phyloP scores from a whole-genome alignment of 2,329 filamentous ascomycete species.

The Hymenoscyphus albidus region DNA sequence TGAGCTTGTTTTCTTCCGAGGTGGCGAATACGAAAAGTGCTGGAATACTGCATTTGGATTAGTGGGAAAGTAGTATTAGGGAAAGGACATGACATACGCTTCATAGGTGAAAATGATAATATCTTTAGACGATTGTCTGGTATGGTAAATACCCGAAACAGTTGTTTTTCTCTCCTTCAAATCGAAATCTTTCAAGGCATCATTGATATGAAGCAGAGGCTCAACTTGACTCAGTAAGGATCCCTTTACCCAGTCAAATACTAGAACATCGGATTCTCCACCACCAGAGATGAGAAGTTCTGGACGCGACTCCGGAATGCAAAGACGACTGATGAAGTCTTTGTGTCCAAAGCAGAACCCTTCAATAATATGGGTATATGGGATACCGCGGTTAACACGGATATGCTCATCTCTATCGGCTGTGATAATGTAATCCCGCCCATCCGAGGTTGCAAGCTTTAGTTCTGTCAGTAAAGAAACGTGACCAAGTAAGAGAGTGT shows the following conservation, averaged over 20 bases:
- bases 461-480: slow-evolving; percentile 91
- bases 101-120: slow-evolving; percentile 53
- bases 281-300: slow-evolving; percentile 79
- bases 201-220: slow-evolving; percentile 46
- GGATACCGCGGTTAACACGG: slow-evolving; percentile 74
- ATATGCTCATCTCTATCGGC: slow-evolving; percentile 79
- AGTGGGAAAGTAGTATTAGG: slow-evolving; percentile 17
- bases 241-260: slow-evolving; percentile 71
- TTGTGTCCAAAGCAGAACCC: slow-evolving; percentile 83
- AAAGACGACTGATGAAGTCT: slow-evolving; percentile 77
- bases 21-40: slow-evolving; percentile 66
- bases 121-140: slow-evolving; percentile 31
- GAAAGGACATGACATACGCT: slow-evolving; percentile 44
- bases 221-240: slow-evolving; percentile 51
- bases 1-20: slow-evolving; percentile 45
- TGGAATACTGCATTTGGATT: slow-evolving; percentile 44
- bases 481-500: slow-evolving; percentile 80
- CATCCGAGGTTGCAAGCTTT: slow-evolving; percentile 50
- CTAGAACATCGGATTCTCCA: slow-evolving; percentile 71
- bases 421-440: slow-evolving; percentile 59
- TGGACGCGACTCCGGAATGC: slow-evolving; percentile 52
- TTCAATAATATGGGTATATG: slow-evolving; percentile 86
- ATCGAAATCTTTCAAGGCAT: slow-evolving; percentile 35
- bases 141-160: slow-evolving; percentile 36
- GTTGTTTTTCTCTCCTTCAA: slow-evolving; percentile 32